Conservation (phyloP, 2,329 filamentous ascomycete species). For the Ophiostoma novo-ulmi region DNA sequence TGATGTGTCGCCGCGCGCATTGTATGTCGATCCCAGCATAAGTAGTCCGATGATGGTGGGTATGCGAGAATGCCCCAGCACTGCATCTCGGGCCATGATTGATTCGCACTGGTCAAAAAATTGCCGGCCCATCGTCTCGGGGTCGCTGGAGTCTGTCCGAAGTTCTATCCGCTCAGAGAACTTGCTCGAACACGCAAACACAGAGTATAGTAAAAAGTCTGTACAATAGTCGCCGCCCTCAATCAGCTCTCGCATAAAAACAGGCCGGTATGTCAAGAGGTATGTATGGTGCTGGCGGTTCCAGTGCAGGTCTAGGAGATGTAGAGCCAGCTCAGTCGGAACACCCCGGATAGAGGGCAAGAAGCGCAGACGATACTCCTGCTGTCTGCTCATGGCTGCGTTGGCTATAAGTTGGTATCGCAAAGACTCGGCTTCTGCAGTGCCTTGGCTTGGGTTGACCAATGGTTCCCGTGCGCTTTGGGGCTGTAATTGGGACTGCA, state of each 20-base stretch:
- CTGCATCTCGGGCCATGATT: constrained; percentile 26
- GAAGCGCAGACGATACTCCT: constrained; percentile 20
- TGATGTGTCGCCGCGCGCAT: constrained; percentile 30
- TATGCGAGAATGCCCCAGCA: constrained; percentile 29
- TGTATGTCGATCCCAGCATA: constrained; percentile 31
- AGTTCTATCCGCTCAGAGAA: constrained; percentile 30
- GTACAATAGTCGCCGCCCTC: constrained; percentile 36
- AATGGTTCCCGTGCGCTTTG: background rate
- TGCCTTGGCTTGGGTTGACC: background rate
- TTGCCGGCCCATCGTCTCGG: constrained; percentile 27
- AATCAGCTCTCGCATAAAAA: constrained; percentile 36
- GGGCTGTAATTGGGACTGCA: background rate
- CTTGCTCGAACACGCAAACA: constrained; percentile 33
- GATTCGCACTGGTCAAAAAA: constrained; percentile 31
- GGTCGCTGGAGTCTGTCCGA: constrained; percentile 25
- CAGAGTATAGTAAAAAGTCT: constrained; percentile 38
- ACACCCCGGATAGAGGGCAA: constrained; percentile 27
- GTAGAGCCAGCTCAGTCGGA: constrained; percentile 33
- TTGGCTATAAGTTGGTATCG: constrained; percentile 23
- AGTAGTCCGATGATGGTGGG: constrained; percentile 31
- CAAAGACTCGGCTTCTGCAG: background rate
- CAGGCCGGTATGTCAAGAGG: constrained; percentile 38
- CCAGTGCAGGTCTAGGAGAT: constrained; percentile 39
- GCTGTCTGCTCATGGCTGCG: constrained; percentile 23
- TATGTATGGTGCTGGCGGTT: constrained; percentile 38